Conservation (phyloP, 2,329 filamentous ascomycete species). For the Aspergillus brasiliensis region DNA sequence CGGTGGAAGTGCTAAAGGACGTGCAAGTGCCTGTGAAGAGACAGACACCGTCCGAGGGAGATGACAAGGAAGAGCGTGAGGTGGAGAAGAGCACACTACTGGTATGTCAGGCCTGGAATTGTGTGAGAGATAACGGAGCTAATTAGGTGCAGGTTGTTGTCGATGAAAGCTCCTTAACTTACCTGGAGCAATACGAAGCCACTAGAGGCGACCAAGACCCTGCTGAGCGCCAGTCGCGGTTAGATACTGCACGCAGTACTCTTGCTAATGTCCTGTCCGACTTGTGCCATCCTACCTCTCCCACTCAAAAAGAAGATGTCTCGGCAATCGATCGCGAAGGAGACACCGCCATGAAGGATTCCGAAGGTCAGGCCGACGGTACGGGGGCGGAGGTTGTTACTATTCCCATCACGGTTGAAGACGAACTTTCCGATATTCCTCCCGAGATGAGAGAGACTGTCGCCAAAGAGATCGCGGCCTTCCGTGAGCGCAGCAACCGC, state of each 20-base stretch:
- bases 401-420: constrained; percentile 82
- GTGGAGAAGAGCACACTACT: constrained; percentile 71
- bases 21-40: constrained; percentile 79
- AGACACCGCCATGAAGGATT: constrained; percentile 70
- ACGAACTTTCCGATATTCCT: constrained; percentile 93
- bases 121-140: neutral
- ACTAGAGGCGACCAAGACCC: constrained; percentile 65
- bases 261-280: constrained; percentile 70
- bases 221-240: constrained; percentile 64
- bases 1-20: constrained; percentile 80
- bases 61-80: constrained; percentile 47
- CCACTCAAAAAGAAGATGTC: constrained; percentile 47
- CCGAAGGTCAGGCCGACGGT: constrained; percentile 57
- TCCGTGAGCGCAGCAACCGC: constrained; percentile 86
- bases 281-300: constrained; percentile 67
- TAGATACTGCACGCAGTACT: constrained; percentile 69
- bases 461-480: constrained; percentile 88
- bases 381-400: constrained; percentile 80
- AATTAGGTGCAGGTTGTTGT: constrained; percentile 59
- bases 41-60: constrained; percentile 55
- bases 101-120: constrained; percentile 43
- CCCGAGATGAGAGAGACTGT: constrained; percentile 95
- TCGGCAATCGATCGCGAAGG: constrained; percentile 63
- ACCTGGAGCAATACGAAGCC: constrained; percentile 79
- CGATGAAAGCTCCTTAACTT: constrained; percentile 79